phyloP scores from a whole-genome alignment of 768 basidiomycete genomes.

The Naematelia aurantialba region DNA sequence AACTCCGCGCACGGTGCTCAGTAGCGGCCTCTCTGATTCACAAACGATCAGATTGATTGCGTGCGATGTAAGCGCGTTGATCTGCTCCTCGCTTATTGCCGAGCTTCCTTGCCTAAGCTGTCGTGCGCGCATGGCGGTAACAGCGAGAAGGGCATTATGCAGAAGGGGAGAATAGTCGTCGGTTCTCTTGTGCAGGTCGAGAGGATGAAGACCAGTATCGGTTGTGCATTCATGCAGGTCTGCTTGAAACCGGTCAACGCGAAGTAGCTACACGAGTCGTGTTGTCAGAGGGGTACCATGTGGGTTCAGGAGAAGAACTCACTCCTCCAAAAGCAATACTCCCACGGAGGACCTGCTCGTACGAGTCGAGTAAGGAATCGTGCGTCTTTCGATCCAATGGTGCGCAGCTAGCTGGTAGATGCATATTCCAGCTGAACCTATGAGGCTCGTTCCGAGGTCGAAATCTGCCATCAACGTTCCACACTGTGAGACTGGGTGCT shows the following conservation, averaged over 20 bases:
- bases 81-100: background rate
- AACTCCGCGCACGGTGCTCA: background rate
- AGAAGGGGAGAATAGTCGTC: background rate
- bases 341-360: background rate
- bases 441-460: background rate
- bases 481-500: background rate
- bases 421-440: background rate
- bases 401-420: background rate
- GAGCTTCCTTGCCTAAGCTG: background rate
- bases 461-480: background rate
- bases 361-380: background rate
- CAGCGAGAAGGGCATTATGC: background rate
- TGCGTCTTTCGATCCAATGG: background rate
- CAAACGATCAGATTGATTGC: background rate
- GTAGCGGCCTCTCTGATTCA: background rate
- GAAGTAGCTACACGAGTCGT: background rate
- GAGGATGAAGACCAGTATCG: background rate
- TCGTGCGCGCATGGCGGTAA: background rate
- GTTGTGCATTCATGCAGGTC: background rate
- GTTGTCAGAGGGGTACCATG: background rate
- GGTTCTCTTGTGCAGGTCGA: background rate
- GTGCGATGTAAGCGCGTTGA: background rate
- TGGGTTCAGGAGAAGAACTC: background rate
- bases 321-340: background rate
- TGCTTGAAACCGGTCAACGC: background rate